Conservation (phyloP, 129 eudicot genomes). For the Deinandra increscens region DNA sequence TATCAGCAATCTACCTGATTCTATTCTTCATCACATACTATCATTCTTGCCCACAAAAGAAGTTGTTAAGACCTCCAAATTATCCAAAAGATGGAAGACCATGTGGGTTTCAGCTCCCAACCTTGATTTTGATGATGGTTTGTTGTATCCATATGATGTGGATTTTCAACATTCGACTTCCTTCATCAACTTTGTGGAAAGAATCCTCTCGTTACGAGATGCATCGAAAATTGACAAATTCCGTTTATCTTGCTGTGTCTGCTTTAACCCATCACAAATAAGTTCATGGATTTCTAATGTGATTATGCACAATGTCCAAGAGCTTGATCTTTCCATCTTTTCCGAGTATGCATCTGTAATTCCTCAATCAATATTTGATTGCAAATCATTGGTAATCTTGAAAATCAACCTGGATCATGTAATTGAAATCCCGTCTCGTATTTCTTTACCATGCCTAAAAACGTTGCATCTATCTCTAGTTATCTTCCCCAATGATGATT, state of each 20-base stretch:
- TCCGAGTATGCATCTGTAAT: slow-evolving; percentile 19
- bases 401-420: too few species aligned
- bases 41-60: slow-evolving; percentile 37
- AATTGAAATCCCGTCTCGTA: slow-evolving; percentile 21
- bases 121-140: slow-evolving; percentile 31
- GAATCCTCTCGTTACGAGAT: slow-evolving; percentile 19
- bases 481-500: slow-evolving; percentile 17
- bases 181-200: slow-evolving; percentile 28
- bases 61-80: slow-evolving; percentile 27
- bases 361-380: slow-evolving; percentile 25
- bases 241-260: slow-evolving; percentile 22
- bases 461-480: slow-evolving; percentile 25
- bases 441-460: slow-evolving; percentile 29
- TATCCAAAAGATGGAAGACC: slow-evolving; percentile 33
- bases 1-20: slow-evolving; percentile 32
- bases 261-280: slow-evolving; percentile 14
- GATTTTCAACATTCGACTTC: slow-evolving; percentile 7
- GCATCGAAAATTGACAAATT: slow-evolving; percentile 24
- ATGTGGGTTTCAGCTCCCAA: slow-evolving; percentile 27
- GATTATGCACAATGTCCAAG: slow-evolving; percentile 24
- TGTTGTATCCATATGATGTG: slow-evolving; percentile 38
- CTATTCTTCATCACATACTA: slow-evolving; percentile 27
- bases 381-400: slow-evolving; percentile 23
- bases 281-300: slow-evolving; percentile 24
- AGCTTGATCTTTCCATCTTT: slow-evolving; percentile 29